These are phyloP conservation scores for Penicillium italicum DNA, from an alignment of 2,329 filamentous ascomycete genomes.

Conservation along the genomic window DNA sequence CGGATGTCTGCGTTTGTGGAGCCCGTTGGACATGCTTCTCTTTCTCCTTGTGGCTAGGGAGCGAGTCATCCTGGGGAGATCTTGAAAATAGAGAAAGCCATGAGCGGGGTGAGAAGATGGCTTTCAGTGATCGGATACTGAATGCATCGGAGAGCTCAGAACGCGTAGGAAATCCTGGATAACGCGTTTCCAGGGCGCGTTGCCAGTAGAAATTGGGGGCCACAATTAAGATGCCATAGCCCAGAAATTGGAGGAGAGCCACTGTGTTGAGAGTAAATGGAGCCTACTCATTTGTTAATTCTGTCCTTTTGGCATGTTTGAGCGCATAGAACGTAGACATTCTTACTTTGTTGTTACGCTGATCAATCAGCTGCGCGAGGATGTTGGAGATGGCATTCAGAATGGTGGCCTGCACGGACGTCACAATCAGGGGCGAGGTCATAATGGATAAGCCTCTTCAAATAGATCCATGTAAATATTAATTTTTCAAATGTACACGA, in stretches of 20 bases:
- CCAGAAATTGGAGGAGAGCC: slow-evolving; percentile 70
- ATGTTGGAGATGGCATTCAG: slow-evolving; percentile 40
- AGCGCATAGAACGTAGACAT: not conserved
- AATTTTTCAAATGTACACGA: not conserved
- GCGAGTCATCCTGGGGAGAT: slow-evolving; percentile 1
- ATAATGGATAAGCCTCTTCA: slow-evolving; percentile 7
- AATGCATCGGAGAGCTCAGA: slow-evolving; percentile 18
- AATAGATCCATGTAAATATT: slow-evolving; percentile 9
- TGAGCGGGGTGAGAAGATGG: slow-evolving; percentile 10
- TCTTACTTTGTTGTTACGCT: slow-evolving; percentile 33
- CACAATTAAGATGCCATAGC: slow-evolving; percentile 68
- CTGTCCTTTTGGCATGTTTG: not conserved
- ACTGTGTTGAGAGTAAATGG: slow-evolving; percentile 61
- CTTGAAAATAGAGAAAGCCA: slow-evolving; percentile 10
- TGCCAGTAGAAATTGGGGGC: slow-evolving; percentile 89
- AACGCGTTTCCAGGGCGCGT: slow-evolving; percentile 68
- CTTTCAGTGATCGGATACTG: slow-evolving; percentile 8
- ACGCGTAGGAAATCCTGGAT: slow-evolving; percentile 59
- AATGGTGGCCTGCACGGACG: slow-evolving; percentile 37
- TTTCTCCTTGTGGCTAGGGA: slow-evolving; percentile 22
- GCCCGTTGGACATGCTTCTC: slow-evolving; percentile 18
- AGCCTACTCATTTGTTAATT: slow-evolving; percentile 42
- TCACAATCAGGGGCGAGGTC: slow-evolving; percentile 33
- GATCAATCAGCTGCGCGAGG: slow-evolving; percentile 39
- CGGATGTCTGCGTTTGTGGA: slow-evolving; percentile 30